phyloP scores from a whole-genome alignment of 148 eudicot genomes.

The Camellia granthamiana region DNA sequence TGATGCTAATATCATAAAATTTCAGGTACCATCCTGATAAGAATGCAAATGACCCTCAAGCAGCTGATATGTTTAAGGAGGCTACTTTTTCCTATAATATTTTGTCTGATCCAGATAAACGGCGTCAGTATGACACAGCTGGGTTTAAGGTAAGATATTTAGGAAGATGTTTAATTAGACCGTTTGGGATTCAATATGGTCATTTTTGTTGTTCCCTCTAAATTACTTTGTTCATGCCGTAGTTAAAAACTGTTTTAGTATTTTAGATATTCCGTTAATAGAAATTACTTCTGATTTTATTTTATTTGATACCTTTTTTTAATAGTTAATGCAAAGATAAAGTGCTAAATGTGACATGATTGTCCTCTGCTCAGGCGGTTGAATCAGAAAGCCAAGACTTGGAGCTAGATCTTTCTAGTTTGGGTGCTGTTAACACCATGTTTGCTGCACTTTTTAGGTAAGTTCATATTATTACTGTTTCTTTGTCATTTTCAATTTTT shows the following conservation, averaged over 20 bases:
- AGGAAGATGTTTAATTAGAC: not conserved
- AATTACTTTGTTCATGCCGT: not conserved
- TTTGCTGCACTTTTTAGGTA: constrained; percentile 97
- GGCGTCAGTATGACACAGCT: constrained; percentile 84
- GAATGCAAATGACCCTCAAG: constrained; percentile 90
- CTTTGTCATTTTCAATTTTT: not conserved
- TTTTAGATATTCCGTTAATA: not conserved
- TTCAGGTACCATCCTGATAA: constrained; percentile 96
- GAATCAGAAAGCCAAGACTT: constrained; percentile 89
- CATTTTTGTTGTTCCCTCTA: not conserved
- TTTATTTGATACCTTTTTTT: not conserved
- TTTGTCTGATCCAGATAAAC: constrained; percentile 89
- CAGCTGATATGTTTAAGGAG: constrained; percentile 92
- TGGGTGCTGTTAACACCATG: constrained; percentile 94
- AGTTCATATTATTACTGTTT: not conserved
- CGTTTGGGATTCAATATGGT: not conserved
- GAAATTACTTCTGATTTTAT: not conserved
- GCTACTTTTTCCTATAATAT: constrained; percentile 88
- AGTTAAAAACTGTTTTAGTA: not conserved
- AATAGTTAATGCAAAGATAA: not conserved
- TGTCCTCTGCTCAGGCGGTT: constrained; percentile 60
- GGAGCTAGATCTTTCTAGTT: constrained; percentile 95
- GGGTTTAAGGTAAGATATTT: constrained; percentile 75
- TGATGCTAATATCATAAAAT: constrained; percentile 18
- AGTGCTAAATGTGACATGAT: constrained; percentile 14